phyloP scores from a whole-genome alignment of 768 basidiomycete genomes.

The Calvatia gigantea region DNA sequence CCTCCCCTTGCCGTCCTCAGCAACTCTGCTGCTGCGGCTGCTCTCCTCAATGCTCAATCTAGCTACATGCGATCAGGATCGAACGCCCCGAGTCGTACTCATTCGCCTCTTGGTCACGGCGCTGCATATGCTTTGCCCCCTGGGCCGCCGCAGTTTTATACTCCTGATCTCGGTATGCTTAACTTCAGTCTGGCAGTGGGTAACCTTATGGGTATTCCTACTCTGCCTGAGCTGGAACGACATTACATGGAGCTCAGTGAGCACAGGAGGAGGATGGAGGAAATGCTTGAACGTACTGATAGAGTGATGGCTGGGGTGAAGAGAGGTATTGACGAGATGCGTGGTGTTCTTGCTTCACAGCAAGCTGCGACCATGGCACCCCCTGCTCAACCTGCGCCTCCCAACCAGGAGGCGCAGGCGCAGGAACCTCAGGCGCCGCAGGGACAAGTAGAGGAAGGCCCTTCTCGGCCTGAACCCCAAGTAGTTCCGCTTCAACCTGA shows the following conservation, averaged over 20 bases:
- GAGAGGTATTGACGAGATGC: slow-evolving; percentile 76
- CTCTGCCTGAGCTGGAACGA: slow-evolving; percentile 60
- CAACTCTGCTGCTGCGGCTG: slow-evolving; percentile 23
- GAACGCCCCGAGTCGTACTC: slow-evolving; percentile 67
- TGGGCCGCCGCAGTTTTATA: slow-evolving; percentile 15
- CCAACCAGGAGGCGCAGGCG: slow-evolving; percentile 15
- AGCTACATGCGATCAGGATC: slow-evolving; percentile 65
- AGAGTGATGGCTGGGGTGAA: slow-evolving; percentile 67
- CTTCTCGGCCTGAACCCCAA: neutral
- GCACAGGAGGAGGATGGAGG: slow-evolving; percentile 63
- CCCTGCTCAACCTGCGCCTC: slow-evolving; percentile 8
- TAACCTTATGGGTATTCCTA: slow-evolving; percentile 35
- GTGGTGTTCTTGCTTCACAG: slow-evolving; percentile 23
- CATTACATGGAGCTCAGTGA: slow-evolving; percentile 67
- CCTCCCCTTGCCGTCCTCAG: slow-evolving; percentile 51
- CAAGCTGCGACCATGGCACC: slow-evolving; percentile 12
- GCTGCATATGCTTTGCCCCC: slow-evolving; percentile 23
- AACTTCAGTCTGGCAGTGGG: slow-evolving; percentile 31
- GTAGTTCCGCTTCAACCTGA: slow-evolving; percentile 3
- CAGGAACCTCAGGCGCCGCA: slow-evolving; percentile 13
- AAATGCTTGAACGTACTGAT: slow-evolving; percentile 75
- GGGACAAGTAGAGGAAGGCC: neutral
- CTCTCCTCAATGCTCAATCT: slow-evolving; percentile 38
- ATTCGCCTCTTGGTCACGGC: slow-evolving; percentile 62
- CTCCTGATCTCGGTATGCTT: slow-evolving; percentile 24